Percentiles rank a stretch among this genome's conserved stretches.
phyloP scores from a whole-genome alignment of 2,329 filamentous ascomycete genomes.

The Calonectria naviculata region DNA sequence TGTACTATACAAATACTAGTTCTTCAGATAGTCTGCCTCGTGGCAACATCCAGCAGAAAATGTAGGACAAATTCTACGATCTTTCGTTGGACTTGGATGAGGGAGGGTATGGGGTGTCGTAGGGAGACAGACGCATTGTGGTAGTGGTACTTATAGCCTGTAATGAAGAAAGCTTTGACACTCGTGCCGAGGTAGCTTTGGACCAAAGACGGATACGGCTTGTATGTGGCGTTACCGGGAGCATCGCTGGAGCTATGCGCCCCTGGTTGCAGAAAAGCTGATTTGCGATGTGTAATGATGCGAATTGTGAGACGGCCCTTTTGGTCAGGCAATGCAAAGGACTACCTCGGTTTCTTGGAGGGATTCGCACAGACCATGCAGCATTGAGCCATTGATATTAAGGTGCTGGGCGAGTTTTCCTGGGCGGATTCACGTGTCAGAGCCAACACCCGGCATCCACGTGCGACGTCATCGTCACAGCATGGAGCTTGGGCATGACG shows the following conservation, averaged over 20 bases:
- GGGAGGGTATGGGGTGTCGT: background rate
- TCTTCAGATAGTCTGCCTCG: constrained; percentile 38
- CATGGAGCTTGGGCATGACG: constrained; percentile 25
- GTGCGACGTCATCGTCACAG: constrained; percentile 26
- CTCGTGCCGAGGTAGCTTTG: background rate
- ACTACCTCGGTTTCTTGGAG: constrained; percentile 12
- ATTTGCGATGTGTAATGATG: background rate
- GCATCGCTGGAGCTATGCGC: background rate
- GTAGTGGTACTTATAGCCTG: background rate
- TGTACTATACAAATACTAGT: constrained; percentile 43
- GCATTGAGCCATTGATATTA: background rate
- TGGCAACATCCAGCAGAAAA: constrained; percentile 28
- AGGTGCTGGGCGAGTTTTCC: constrained; percentile 1
- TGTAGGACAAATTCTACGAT: constrained; percentile 4
- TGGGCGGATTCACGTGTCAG: constrained; percentile 42
- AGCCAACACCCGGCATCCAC: background rate
- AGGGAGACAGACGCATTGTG: background rate
- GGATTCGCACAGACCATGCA: constrained; percentile 14
- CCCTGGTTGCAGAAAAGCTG: background rate
- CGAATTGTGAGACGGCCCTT: background rate
- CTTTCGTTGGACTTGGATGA: constrained; percentile 8
- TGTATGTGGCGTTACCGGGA: background rate
- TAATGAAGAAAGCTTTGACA: constrained; percentile 1
- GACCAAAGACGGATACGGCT: background rate
- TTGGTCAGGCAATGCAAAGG: constrained; percentile 2